phyloP scores from a whole-genome alignment of 176 grass and related monocot genomes.

The Hyparrhenia diplandra region DNA sequence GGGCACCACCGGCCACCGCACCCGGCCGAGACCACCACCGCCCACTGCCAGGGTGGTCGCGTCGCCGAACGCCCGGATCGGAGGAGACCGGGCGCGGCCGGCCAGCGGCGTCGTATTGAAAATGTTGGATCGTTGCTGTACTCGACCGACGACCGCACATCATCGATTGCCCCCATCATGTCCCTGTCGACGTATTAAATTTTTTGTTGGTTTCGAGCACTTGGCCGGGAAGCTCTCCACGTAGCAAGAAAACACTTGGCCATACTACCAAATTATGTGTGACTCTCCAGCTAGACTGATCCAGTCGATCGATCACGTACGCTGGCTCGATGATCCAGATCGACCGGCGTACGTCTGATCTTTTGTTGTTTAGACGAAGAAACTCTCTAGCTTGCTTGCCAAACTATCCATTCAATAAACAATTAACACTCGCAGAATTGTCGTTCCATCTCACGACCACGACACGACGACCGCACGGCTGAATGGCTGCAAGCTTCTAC shows the following conservation, averaged over 20 bases:
- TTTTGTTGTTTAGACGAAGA: background rate
- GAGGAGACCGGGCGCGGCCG: background rate
- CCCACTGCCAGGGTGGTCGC: background rate
- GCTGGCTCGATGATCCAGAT: background rate
- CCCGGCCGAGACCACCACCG: background rate
- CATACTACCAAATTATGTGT: slow-evolving; percentile 6
- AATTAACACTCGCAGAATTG: background rate
- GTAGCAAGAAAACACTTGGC: background rate
- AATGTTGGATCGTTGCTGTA: background rate
- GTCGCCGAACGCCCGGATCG: background rate
- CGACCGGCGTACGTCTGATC: background rate
- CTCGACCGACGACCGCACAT: background rate
- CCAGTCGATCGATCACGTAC: background rate
- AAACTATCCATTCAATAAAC: background rate
- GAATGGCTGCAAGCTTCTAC: background rate
- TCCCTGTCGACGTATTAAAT: slow-evolving; percentile 12
- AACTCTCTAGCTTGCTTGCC: background rate
- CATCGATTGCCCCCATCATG: background rate
- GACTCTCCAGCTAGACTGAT: background rate
- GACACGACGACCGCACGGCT: background rate
- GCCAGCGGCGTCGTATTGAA: background rate
- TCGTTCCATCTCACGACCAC: background rate
- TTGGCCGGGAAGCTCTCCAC: slow-evolving; percentile 31
- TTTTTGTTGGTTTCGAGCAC: background rate
- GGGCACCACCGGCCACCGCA: background rate